Evolutionary conservation across 768 basidiomycete species (phyloP).

Genomic region (Gloeopeniophorella convolvens): DNA sequence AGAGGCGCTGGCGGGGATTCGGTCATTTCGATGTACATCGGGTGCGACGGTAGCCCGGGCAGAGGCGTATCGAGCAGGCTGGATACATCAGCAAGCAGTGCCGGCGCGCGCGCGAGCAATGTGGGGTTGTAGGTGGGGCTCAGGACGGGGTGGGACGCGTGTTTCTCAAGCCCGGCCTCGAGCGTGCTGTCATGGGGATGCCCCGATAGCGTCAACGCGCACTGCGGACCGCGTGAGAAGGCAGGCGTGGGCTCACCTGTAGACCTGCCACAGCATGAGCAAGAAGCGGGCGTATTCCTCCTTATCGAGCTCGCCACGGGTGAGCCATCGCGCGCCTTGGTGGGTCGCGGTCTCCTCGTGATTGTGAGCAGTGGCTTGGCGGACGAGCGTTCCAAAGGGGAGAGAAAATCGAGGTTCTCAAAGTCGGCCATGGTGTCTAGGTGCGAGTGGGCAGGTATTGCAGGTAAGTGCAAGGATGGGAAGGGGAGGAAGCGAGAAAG

Average conservation of each 20-base stretch:
- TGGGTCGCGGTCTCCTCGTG: constrained; percentile 58
- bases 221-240: background rate
- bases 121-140: constrained; percentile 67
- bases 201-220: no score
- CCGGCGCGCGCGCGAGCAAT: constrained; percentile 53
- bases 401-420: constrained; percentile 24
- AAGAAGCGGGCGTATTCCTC: constrained; percentile 65
- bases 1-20: constrained; percentile 48
- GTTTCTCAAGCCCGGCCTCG: constrained; percentile 47
- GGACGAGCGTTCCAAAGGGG: constrained; percentile 35
- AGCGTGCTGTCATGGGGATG: constrained; percentile 37
- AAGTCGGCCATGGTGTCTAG: background rate
- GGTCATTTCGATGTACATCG: constrained; percentile 43
- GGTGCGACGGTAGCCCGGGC: constrained; percentile 51
- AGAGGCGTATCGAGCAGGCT: constrained; percentile 48
- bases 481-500: background rate
- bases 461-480: background rate
- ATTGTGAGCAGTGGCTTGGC: constrained; percentile 36
- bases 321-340: constrained; percentile 49
- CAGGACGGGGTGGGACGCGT: constrained; percentile 44
- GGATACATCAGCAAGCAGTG: constrained; percentile 62
- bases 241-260: constrained; percentile 46
- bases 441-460: background rate
- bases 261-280: constrained; percentile 76
- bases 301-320: constrained; percentile 50